Conservation (phyloP, 1,284 basidiomycete genomes). For the Rhizopogon parksii region DNA sequence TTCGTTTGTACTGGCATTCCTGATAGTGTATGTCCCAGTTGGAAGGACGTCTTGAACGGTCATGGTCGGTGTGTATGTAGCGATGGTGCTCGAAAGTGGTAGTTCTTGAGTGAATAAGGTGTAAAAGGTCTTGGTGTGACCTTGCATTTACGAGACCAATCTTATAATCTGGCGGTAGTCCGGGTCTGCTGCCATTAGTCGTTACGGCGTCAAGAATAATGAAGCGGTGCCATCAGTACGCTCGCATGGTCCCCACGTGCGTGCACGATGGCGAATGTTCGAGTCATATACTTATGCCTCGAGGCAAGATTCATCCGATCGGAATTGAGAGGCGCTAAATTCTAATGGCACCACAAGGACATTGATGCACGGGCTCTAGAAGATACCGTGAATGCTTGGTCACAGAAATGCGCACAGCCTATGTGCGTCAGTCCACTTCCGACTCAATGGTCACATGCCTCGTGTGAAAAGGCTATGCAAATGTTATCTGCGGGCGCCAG, state of each 20-base stretch:
- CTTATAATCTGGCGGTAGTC: background rate
- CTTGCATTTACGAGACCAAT: background rate
- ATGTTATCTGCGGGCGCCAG: too few species aligned
- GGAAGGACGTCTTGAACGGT: background rate
- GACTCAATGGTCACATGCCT: background rate
- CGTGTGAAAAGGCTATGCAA: background rate
- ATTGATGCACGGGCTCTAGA: background rate
- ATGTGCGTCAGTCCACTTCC: background rate
- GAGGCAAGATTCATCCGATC: background rate
- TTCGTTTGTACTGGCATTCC: background rate
- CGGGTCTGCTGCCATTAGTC: background rate
- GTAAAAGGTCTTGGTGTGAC: background rate
- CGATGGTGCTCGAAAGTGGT: too few species aligned
- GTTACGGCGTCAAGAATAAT: background rate
- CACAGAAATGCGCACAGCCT: background rate
- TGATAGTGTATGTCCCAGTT: background rate
- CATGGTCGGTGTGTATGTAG: background rate
- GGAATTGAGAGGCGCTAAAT: too few species aligned
- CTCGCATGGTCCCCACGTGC: background rate
- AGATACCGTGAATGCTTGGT: background rate
- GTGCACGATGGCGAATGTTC: background rate
- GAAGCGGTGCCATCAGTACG: background rate
- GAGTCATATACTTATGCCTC: background rate
- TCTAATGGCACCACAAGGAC: too few species aligned
- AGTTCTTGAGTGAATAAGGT: background rate